These are phyloP conservation scores for Saksenaea oblongispora DNA, from an alignment of 371 early-diverging fungal species.

Conservation along the genomic window DNA sequence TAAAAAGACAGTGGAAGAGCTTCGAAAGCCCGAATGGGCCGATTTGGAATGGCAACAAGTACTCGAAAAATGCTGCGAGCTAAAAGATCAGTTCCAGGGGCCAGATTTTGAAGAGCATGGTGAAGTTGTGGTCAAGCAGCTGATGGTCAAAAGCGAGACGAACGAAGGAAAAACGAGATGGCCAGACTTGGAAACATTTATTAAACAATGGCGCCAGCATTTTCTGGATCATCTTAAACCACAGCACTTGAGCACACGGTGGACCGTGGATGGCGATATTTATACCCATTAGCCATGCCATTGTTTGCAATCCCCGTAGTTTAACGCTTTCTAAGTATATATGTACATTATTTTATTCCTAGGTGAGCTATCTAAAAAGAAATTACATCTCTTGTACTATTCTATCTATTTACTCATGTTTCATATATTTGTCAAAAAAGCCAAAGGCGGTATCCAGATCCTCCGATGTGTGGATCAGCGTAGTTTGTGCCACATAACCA, in stretches of 20 bases:
- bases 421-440: not conserved
- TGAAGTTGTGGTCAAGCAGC: conserved; percentile 36
- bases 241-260: conserved; percentile 41
- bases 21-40: conserved; percentile 12
- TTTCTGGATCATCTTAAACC: conserved; percentile 52
- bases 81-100: conserved; percentile 45
- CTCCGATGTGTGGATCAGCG: not conserved
- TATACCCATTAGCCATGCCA: conserved; percentile 24
- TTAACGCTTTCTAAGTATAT: no score
- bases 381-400: no score
- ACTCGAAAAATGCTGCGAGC: conserved; percentile 28
- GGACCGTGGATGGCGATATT: conserved; percentile 47
- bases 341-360: no score
- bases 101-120: conserved; percentile 57
- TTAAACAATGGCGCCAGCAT: conserved; percentile 55
- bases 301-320: no score
- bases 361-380: no score
- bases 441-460: conserved; percentile 17
- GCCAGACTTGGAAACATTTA: conserved; percentile 41
- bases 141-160: conserved; percentile 16
- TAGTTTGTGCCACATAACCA: conserved; percentile 18
- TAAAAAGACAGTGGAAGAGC: conserved; percentile 17
- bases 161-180: conserved; percentile 21
- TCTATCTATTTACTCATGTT: not conserved
- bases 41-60: conserved; percentile 21